phyloP scores from a whole-genome alignment of 306 rosid genomes.

The Pyrus betulifolia region DNA sequence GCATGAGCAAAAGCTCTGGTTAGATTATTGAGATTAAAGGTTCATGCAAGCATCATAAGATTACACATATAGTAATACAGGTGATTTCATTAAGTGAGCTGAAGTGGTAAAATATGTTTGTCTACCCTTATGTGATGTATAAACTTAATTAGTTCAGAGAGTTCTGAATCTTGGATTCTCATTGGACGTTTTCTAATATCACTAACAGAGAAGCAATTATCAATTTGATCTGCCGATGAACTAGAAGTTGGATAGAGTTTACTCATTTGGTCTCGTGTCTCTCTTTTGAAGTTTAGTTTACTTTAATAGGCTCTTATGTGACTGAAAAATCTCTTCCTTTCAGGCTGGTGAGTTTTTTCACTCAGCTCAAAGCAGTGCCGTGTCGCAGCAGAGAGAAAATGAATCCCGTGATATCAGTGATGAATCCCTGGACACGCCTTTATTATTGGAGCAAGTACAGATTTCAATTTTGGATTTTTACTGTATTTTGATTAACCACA shows the following conservation, averaged over 20 bases:
- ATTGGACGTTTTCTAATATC: neutral
- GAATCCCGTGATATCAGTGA: slow-evolving; percentile 42
- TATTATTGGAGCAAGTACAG: slow-evolving; percentile 63
- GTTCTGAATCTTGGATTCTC: neutral
- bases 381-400: slow-evolving; percentile 61
- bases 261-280: neutral
- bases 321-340: slow-evolving; percentile 21
- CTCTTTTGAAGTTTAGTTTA: neutral
- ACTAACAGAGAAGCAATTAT: neutral
- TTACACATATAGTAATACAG: neutral
- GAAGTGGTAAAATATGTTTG: neutral
- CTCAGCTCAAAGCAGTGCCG: slow-evolving; percentile 49
- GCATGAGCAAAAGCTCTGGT: neutral
- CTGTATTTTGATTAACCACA: neutral
- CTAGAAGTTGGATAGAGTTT: neutral
- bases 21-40: neutral
- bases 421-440: slow-evolving; percentile 57
- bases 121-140: neutral
- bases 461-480: slow-evolving; percentile 14
- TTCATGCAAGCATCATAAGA: neutral
- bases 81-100: neutral
- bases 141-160: neutral
- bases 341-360: slow-evolving; percentile 79
- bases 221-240: neutral
- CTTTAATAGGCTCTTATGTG: neutral